phyloP scores from a whole-genome alignment of 1,284 basidiomycete species.

The Trametes sp. region DNA sequence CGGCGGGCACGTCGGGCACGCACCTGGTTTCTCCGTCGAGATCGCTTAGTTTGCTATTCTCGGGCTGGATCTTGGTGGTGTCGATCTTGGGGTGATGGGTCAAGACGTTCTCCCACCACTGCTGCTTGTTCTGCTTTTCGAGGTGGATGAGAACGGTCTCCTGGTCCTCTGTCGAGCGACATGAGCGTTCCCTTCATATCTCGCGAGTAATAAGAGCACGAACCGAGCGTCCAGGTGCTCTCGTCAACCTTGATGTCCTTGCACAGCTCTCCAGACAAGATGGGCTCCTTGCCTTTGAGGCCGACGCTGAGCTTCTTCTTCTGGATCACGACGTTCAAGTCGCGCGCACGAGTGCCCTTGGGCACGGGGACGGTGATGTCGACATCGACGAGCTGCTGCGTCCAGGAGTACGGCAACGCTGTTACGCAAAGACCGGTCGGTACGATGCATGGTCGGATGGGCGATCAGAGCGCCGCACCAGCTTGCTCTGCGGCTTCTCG shows the following conservation, averaged over 20 bases:
- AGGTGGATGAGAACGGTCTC: constrained; percentile 79
- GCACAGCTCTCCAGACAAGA: constrained; percentile 91
- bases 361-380: constrained; percentile 88
- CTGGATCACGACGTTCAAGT: constrained; percentile 79
- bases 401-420: constrained; percentile 95
- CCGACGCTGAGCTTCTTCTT: constrained; percentile 87
- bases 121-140: constrained; percentile 87
- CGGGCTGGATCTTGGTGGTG: constrained; percentile 95
- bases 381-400: constrained; percentile 88
- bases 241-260: constrained; percentile 96
- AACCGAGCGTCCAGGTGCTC: constrained; percentile 96
- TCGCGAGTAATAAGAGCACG: constrained; percentile 35
- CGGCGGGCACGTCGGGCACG: constrained; percentile 18
- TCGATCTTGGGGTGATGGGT: constrained; percentile 97
- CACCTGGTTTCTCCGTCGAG: constrained; percentile 93
- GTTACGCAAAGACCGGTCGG: constrained; percentile 31
- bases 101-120: constrained; percentile 99
- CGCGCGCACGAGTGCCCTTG: constrained; percentile 83
- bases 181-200: background rate
- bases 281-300: constrained; percentile 85
- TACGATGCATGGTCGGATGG: constrained; percentile 31
- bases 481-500: constrained; percentile 86
- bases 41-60: constrained; percentile 96
- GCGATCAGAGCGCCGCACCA: constrained; percentile 57
- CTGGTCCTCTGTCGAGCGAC: constrained; percentile 76